A percentile compares a stretch with the other conserved stretches of the same genome.
Evolutionary conservation across 2,329 filamentous ascomycete species (phyloP).

Genomic region (Blastomyces gilchristii): DNA sequence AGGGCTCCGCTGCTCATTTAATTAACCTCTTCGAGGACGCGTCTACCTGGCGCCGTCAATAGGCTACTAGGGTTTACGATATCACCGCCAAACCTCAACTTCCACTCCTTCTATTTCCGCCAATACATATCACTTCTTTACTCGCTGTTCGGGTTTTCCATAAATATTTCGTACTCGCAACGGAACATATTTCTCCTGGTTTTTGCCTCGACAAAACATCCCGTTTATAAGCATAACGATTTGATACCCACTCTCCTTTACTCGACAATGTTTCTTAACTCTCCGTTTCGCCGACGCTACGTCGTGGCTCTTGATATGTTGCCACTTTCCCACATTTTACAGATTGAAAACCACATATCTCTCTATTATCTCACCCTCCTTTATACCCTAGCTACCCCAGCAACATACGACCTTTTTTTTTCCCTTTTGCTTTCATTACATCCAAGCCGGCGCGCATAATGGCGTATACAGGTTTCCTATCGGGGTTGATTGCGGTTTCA

Average conservation of each 20-base stretch:
- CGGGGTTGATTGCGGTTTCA: neutral
- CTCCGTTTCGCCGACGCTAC: neutral
- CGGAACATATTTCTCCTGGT: neutral
- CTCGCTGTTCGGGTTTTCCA: neutral
- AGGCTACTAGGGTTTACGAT: conserved; percentile 2
- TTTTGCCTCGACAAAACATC: neutral
- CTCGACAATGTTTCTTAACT: neutral
- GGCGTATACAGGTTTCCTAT: neutral
- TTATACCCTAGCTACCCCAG: neutral
- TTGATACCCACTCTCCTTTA: neutral
- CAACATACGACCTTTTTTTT: neutral
- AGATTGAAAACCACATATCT: neutral
- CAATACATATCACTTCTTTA: neutral
- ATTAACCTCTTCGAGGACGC: conserved; percentile 7
- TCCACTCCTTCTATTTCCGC: neutral
- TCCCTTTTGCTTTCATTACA: neutral
- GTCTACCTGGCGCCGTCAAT: conserved; percentile 11
- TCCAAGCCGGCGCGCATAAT: conserved; percentile 2
- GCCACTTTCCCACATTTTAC: neutral
- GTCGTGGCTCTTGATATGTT: neutral
- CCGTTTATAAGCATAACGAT: neutral
- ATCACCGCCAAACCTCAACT: no score
- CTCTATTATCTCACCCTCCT: neutral
- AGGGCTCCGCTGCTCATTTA: conserved; percentile 10
- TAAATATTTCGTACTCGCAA: neutral